Evolutionary conservation across 192 early-diverging fungal genomes (phyloP).

Genomic region (Backusella liffmaniae): DNA sequence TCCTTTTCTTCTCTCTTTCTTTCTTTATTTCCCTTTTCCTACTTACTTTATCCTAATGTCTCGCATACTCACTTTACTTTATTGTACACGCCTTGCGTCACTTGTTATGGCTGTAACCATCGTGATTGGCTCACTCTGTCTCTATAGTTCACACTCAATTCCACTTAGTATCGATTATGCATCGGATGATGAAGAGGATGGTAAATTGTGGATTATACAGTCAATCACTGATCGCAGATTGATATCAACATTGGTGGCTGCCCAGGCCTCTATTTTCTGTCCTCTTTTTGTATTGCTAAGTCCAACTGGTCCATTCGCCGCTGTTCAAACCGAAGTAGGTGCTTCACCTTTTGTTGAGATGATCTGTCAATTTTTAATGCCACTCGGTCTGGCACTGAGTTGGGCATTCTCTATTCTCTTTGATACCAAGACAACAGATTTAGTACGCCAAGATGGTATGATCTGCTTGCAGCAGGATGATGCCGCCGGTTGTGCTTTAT

Average conservation of each 20-base stretch:
- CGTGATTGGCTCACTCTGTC: slow-evolving; percentile 9
- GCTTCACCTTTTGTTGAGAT: slow-evolving; percentile 1
- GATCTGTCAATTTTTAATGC: slow-evolving; percentile 24
- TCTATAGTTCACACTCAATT: slow-evolving; percentile 8
- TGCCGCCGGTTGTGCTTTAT: not conserved
- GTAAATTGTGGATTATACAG: not conserved
- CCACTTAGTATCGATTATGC: not conserved
- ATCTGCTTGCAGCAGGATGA: not conserved
- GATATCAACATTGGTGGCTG: slow-evolving; percentile 29
- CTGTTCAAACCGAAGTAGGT: not conserved
- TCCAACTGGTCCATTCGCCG: slow-evolving; percentile 6
- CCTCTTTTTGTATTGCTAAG: slow-evolving; percentile 10
- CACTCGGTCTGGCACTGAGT: slow-evolving; percentile 28
- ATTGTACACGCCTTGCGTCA: slow-evolving; percentile 14
- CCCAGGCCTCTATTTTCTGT: slow-evolving; percentile 27
- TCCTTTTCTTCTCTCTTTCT: not conserved
- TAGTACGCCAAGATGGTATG: not conserved
- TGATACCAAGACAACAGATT: slow-evolving; percentile 14
- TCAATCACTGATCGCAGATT: slow-evolving; percentile 19
- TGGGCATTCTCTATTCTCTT: slow-evolving; percentile 33
- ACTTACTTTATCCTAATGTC: not conserved
- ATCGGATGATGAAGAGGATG: not conserved
- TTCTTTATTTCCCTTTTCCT: not conserved
- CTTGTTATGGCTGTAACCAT: not conserved
- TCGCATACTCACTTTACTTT: not conserved